Evolutionary conservation across 176 grass and related monocot genomes (phyloP), one percentile per base, ranked within the genome.

Genomic region (Stipa capillata): DNA sequence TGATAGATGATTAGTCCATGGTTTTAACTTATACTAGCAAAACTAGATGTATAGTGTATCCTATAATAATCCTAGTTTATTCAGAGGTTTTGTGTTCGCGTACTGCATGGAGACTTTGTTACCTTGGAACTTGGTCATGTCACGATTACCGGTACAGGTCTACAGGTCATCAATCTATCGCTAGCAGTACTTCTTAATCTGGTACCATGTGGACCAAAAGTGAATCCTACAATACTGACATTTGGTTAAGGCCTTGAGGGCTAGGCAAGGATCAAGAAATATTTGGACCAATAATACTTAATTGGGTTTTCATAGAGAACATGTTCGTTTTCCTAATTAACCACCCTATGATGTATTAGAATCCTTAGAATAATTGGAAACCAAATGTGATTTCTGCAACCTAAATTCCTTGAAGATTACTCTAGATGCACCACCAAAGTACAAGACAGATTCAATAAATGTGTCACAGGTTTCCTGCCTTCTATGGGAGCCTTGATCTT

Each of bases 391-490:
- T 79, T 1, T 31, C 14, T 47, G 13, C 15, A 6, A 9, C 43
- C 32, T 2, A 49, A 79, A 55, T 79, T 53, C 24, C 31, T 55
- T 39, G 29, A 68, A 69, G 24, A 68, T 68, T 68, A 29, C 23
- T 25, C 47, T 25, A 35, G 52, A 65, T 66, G 61, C 45, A 72
- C 36, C 39, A 82, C 28, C 53, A 61, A 51, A 33, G 15, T 50
- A 25, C 18, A 28, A 11, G 63, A 31, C 53, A 60, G 32, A 68
- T 8, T n/a, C 40, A 67, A 41, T 86, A 59, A 81, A 48, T 68
- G 32, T 13, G 69, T 87, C 85, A 86, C 84, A 87, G 23, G 33
- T 40, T 82, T 76, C 51, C 61, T 87, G 84, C 49, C 66, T 49
- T 35, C 21, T 16, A 35, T 59, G 36, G 53, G 73, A 85, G 16